phyloP scores from a whole-genome alignment of 2,329 filamentous ascomycete genomes.

The Nannizziopsis barbatae region DNA sequence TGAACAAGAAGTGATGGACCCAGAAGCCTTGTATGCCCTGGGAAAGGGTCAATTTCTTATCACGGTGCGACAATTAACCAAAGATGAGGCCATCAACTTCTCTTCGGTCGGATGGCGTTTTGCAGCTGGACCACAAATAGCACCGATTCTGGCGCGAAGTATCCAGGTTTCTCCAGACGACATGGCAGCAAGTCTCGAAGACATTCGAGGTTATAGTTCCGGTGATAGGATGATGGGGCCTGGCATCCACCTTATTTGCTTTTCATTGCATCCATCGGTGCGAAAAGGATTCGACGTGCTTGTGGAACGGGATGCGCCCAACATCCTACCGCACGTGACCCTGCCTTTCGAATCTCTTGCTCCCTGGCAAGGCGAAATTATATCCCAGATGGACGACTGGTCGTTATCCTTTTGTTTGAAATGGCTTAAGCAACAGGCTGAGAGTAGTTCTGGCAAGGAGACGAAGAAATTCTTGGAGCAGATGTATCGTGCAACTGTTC shows the following conservation, averaged over 20 bases:
- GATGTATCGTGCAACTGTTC: slow-evolving; percentile 32
- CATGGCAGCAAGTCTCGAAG: slow-evolving; percentile 50
- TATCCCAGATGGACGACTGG: slow-evolving; percentile 35
- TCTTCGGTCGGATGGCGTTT: slow-evolving; percentile 69
- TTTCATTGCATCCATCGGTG: slow-evolving; percentile 39
- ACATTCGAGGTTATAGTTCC: slow-evolving; percentile 49
- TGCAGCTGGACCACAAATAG: slow-evolving; percentile 56
- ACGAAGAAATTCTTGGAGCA: slow-evolving; percentile 35
- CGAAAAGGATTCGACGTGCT: slow-evolving; percentile 53
- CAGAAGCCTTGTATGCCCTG: slow-evolving; percentile 33
- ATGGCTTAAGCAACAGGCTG: slow-evolving; percentile 24
- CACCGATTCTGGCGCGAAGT: slow-evolving; percentile 54
- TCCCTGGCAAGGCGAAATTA: slow-evolving; percentile 45
- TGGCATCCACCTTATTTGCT: slow-evolving; percentile 35
- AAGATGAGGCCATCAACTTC: slow-evolving; percentile 52
- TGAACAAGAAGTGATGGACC: slow-evolving; percentile 22
- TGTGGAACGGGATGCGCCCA: slow-evolving; percentile 45
- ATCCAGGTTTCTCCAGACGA: slow-evolving; percentile 60
- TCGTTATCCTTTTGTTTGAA: slow-evolving; percentile 28
- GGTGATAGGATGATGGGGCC: slow-evolving; percentile 20
- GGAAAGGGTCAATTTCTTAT: slow-evolving; percentile 73
- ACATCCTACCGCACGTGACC: slow-evolving; percentile 50
- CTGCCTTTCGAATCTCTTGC: slow-evolving; percentile 46
- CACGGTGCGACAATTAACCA: slow-evolving; percentile 54
- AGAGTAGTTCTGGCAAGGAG: slow-evolving; percentile 18